Conservation (phyloP, 2,329 filamentous ascomycete species). For the Aschersonia sp. region DNA sequence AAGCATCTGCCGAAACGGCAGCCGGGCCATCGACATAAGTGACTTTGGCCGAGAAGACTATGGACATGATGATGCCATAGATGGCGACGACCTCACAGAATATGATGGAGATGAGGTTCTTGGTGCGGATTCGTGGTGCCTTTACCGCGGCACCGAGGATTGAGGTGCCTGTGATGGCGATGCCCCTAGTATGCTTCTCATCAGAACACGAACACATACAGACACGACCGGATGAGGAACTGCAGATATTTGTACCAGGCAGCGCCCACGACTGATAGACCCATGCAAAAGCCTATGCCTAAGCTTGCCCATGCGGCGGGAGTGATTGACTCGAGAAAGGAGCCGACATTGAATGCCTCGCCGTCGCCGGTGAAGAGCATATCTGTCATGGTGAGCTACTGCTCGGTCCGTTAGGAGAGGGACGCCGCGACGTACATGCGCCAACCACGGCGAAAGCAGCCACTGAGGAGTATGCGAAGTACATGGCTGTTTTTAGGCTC, state of each 20-base stretch:
- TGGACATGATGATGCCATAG: conserved; percentile 99
- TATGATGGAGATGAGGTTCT: conserved; percentile 71
- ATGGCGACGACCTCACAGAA: conserved; percentile 99
- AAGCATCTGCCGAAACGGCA: conserved; percentile 61
- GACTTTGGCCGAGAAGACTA: conserved; percentile 72
- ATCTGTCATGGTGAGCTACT: no score
- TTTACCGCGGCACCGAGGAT: conserved; percentile 19
- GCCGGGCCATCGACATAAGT: conserved; percentile 37
- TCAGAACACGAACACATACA: conserved; percentile 68
- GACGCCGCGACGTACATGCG: no score
- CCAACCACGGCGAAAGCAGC: no score
- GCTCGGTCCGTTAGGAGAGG: no score
- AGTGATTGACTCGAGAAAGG: no score
- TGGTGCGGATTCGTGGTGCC: neutral
- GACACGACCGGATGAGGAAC: neutral
- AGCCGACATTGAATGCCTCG: no score
- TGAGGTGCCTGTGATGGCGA: conserved; percentile 93
- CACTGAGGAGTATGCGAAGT: no score
- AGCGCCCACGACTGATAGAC: neutral
- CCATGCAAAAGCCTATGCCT: neutral
- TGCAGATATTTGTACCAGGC: neutral
- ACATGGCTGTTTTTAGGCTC: no score
- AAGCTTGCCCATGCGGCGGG: conserved; percentile 9
- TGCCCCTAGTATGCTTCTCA: conserved; percentile 57
- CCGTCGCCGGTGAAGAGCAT: no score